A percentile compares a stretch with the other conserved stretches of the same genome.
Conservation (phyloP, 164 flowering plant species). For the Cinnamomum chago region DNA sequence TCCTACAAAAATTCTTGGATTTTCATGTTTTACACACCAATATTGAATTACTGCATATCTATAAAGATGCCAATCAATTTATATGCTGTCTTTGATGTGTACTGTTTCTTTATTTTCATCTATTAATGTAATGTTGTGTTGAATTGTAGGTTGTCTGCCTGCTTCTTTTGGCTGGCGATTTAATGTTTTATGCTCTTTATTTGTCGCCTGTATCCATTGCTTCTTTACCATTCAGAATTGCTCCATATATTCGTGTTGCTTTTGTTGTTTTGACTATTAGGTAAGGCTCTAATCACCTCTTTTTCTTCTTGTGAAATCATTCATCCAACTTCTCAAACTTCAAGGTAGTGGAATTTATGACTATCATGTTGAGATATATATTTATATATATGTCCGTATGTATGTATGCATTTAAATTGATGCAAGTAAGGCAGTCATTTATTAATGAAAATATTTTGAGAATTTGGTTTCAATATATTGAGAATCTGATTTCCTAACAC, state of each 20-base stretch:
- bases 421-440: no score
- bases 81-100: neutral
- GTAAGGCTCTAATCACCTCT: slow-evolving; percentile 25
- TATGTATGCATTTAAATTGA: no score
- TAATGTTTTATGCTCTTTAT: slow-evolving; percentile 51
- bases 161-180: slow-evolving; percentile 62
- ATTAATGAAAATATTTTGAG: no score
- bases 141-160: slow-evolving; percentile 58
- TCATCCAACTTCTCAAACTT: no score
- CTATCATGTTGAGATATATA: neutral
- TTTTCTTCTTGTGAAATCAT: neutral
- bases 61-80: neutral
- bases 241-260: slow-evolving; percentile 78
- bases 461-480: no score
- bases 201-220: slow-evolving; percentile 54
- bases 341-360: no score
- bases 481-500: no score
- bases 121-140: slow-evolving; percentile 2
- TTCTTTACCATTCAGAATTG: slow-evolving; percentile 76
- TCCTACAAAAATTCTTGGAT: neutral
- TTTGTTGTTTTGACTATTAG: slow-evolving; percentile 66
- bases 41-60: neutral
- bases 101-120: neutral
- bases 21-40: neutral
- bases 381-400: neutral